Base-by-base conservation (phyloP, 2,329 filamentous ascomycete species). In the Colletotrichum gloeosporioides region DNA sequence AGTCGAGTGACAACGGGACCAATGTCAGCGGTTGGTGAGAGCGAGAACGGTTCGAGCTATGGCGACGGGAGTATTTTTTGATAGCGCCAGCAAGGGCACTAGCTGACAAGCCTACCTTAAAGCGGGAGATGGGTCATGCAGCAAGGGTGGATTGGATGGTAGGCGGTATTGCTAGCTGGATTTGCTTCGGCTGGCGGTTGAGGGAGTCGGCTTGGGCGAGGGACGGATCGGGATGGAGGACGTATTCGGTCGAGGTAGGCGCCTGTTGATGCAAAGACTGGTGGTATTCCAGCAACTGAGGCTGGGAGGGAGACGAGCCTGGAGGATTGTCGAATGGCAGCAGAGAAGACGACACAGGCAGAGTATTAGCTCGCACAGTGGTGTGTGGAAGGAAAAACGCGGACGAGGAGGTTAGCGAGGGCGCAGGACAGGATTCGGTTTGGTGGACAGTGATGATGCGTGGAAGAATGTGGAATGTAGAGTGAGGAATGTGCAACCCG, bases 111-210 rank as follows among this genome's bases (percentile, higher is more conserved):
- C 34, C 64, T 74, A 74, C 65, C 70, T 61, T 44, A 39, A 69
- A 44, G 64, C 74, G 65, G 65, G 70, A 73, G 57, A 73, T 13
- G 32, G 73, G n/a, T 44, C 39, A 67, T 68, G 70, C 71, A 69
- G 74, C 70, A 76, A 69, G 64, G 69, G 62, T 68, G 22, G 32
- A 16, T 63, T 68, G 34, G 22, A 16, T 67, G 67, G 29, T 68
- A 13, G 32, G 70, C 27, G 57, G 44, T 64, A 31, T 59, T 65
- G 34, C 59, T 73, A 73, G 69, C 64, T 73, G 73, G 49, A 49
- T 32, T 15, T 31, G 49, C 22, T 53, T 53, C 44, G 44, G 44
- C 44, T 67, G 57, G 29, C 49, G 69, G 27, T 59, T 62, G 55
- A 34, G 66, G 25, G 31, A 64, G 31, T 25, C 27, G 63, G 39